Base-by-base conservation (phyloP, 768 basidiomycete species). In the Hortiboletus campestris region DNA sequence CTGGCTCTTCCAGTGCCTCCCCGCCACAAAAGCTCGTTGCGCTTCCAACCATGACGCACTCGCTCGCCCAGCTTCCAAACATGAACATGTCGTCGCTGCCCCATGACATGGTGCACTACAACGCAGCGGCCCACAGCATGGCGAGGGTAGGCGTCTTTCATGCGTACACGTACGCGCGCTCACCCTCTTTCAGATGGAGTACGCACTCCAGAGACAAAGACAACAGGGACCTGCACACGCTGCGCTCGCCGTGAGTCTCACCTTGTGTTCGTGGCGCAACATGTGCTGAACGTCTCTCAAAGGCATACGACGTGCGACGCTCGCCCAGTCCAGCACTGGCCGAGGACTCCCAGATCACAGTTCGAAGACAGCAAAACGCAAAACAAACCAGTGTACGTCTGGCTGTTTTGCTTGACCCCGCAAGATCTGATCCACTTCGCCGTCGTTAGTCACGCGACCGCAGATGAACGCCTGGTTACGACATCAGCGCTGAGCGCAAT, bases 81-180 rank as follows among this genome's bases (percentile, higher is more conserved):
- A 72, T 72, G 68, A 65, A 62, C 17, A 72, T 72, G 68, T 68
- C 68, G 31, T 56, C 68, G 16, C 34, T 72, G 14, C 70, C 70
- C 40, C 51, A 62, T 3, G 70, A 64, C 41, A 72, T 72, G 70
- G 42, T 72, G 47, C 68, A 73, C 56, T 61, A 69, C 35, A 71
- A 71, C 35, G 57, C 70, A 4, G 57, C 62, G 2, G 59, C 66
- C 0, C 61, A 73, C 49, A 72, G 72, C 32, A 66, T 46, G 62
- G 72, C 70, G 44, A 72, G 59, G 60, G 70, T 64, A 16, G 2
- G 67, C 44, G 17, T 39, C 46, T 13, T 14, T 44, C 22, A 13
- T 28, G 31, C 42, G 7, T 17, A 3, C 31, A 1, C 19, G 34
- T 12, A n/a, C 46, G 45, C 12, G 29, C 16, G 28, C 57, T 67